Conservation (phyloP, 257 asterid species). For the Gentiana macrophylla region DNA sequence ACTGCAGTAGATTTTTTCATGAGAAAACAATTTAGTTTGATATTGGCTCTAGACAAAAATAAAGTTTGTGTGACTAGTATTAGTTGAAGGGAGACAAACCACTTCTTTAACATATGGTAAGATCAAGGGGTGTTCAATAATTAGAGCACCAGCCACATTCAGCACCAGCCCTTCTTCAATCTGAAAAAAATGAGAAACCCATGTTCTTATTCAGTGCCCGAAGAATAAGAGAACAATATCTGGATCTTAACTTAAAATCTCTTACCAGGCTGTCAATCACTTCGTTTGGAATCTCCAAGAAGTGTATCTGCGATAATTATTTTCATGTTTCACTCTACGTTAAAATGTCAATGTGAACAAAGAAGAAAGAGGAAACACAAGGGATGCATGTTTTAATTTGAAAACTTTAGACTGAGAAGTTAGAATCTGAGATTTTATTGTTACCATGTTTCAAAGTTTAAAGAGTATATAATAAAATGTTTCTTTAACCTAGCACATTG, state of each 20-base stretch:
- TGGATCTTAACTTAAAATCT: slow-evolving; percentile 5
- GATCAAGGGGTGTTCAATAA: slow-evolving; percentile 81
- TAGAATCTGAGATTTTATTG: no score
- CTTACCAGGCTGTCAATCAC: slow-evolving; percentile 67
- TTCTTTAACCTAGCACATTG: no score
- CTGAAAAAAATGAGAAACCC: slow-evolving; percentile 23
- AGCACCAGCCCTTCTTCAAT: slow-evolving; percentile 76
- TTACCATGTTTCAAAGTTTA: no score
- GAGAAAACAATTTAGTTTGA: neutral
- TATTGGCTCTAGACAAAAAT: neutral
- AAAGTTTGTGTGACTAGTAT: neutral
- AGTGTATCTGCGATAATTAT: slow-evolving; percentile 58
- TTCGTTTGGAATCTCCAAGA: slow-evolving; percentile 70
- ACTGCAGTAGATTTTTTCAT: no score
- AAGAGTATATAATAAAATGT: no score
- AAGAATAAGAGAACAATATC: neutral
- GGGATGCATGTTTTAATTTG: no score
- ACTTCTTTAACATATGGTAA: slow-evolving; percentile 71
- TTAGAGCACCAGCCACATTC: slow-evolving; percentile 88
- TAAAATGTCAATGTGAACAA: no score
- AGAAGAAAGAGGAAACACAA: no score
- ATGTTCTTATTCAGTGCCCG: neutral
- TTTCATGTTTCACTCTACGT: neutral
- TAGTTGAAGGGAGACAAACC: slow-evolving; percentile 30
- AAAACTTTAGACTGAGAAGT: no score